These are phyloP conservation scores for Leavenworthia alabamica DNA, from an alignment of 345 rosid species.

Conservation along the genomic window DNA sequence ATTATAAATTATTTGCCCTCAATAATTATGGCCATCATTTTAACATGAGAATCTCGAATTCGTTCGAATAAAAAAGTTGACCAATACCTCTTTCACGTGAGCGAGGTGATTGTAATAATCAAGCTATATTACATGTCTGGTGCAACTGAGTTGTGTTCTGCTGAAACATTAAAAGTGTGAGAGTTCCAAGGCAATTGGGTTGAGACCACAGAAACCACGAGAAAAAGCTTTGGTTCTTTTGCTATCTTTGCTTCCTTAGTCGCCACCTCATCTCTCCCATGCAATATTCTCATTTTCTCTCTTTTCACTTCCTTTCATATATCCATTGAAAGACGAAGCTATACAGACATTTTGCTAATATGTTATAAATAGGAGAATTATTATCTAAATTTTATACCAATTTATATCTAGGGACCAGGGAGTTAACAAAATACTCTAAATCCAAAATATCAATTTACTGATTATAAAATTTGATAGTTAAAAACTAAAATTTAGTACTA, in stretches of 20 bases:
- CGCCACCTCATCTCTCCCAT: conserved; percentile 31
- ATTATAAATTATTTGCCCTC: too few relatives aligned
- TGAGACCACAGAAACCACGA: conserved; percentile 25
- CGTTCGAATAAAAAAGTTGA: too few relatives aligned
- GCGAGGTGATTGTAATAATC: too few relatives aligned
- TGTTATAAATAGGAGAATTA: background rate
- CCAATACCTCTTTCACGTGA: too few relatives aligned
- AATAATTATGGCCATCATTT: too few relatives aligned
- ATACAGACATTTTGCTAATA: too few relatives aligned
- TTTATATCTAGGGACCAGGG: too few relatives aligned
- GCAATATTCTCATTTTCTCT: conserved; percentile 23
- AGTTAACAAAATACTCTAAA: background rate
- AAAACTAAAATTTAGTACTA: background rate
- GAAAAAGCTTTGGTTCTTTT: conserved; percentile 29
- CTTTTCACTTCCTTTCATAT: background rate
- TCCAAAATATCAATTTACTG: too few relatives aligned
- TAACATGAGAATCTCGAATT: too few relatives aligned
- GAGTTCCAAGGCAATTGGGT: conserved; percentile 35
- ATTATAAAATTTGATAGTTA: background rate
- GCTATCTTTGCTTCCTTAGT: conserved; percentile 28
- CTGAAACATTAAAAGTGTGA: conserved; percentile 25
- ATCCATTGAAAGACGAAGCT: background rate
- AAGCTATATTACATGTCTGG: too few relatives aligned
- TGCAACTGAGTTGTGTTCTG: conserved; percentile 27
- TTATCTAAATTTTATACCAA: background rate